phyloP scores from a whole-genome alignment of 345 rosid genomes.

The Camelina neglecta region DNA sequence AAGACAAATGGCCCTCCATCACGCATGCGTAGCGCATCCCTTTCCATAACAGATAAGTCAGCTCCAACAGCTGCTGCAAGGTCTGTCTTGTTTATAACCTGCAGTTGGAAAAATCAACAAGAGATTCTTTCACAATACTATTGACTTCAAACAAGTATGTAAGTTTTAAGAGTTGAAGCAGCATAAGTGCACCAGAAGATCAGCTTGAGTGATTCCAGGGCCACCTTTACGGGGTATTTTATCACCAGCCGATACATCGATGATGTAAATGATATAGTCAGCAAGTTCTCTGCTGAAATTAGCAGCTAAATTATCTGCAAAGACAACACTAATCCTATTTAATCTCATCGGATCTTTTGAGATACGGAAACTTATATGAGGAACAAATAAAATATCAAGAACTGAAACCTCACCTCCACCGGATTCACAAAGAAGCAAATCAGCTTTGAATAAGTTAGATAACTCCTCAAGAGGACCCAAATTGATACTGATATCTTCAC shows the following conservation, averaged over 20 bases:
- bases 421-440: constrained; percentile 93
- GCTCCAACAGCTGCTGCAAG: constrained; percentile 92
- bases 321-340: background rate
- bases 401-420: constrained; percentile 69
- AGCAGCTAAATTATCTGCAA: constrained; percentile 93
- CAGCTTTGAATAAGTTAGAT: constrained; percentile 80
- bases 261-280: constrained; percentile 91
- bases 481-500: constrained; percentile 96
- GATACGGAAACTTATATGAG: constrained; percentile 1
- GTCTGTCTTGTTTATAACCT: constrained; percentile 98
- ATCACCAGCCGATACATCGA: constrained; percentile 94
- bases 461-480: constrained; percentile 98
- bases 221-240: constrained; percentile 98
- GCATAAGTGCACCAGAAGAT: constrained; percentile 58
- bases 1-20: constrained; percentile 97
- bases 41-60: constrained; percentile 83
- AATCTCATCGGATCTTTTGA: constrained; percentile 7
- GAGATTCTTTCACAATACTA: constrained; percentile 1
- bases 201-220: constrained; percentile 98
- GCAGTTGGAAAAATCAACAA: constrained; percentile 14
- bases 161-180: background rate
- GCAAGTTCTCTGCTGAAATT: constrained; percentile 97
- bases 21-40: constrained; percentile 90
- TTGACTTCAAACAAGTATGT: background rate
- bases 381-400: background rate